Evolutionary conservation across 257 asterid species (phyloP), one percentile per base, ranked within the genome.

Genomic region (Scutellaria minor): DNA sequence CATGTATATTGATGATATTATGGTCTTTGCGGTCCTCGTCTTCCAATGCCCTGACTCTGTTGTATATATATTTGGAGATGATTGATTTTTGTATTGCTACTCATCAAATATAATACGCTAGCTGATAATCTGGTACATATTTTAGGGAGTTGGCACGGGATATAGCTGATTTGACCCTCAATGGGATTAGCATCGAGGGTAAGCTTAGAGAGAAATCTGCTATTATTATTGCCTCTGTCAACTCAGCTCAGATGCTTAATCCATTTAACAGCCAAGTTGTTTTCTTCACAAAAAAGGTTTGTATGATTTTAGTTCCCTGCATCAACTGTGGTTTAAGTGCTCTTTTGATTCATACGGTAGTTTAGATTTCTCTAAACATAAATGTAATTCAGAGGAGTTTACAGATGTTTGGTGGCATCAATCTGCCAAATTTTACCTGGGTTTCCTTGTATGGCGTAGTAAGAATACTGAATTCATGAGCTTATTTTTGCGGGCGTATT

Each of bases 181-280:
- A 80, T 27, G 84, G 80, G 64, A 85, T 87, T 70, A 79, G 79
- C 47, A 62, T 83, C 24, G 93, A 84, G 77, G 89, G 85, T 62
- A 89, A 87, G 86, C 87, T 80, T 66, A 76, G 95, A 90, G 96
- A 89, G 82, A 86, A 87, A 81, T 81, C 88, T 76, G 86, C 88
- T 45, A 67, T 72, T 31, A 61, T 91, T 73, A 80, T 79, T 56
- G 81, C 89, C 20, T 71, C 89, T 15, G 75, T 91, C 78, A 79
- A 80, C 86, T 82, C 87, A 22, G 82, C 84, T 41, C 83, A 81
- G 85, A 78, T 94, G 82, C 85, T 83, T 53, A 88, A 88, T 87
- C 97, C 97, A 41, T 61, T 79, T 46, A 86, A 66, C 71, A 74
- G 74, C 77, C 93, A 78, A 82, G 78, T 87, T 51, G 80, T 91